phyloP scores from a whole-genome alignment of 225 moss, liverwort and hornwort genomes.

The Neckera pumila region DNA sequence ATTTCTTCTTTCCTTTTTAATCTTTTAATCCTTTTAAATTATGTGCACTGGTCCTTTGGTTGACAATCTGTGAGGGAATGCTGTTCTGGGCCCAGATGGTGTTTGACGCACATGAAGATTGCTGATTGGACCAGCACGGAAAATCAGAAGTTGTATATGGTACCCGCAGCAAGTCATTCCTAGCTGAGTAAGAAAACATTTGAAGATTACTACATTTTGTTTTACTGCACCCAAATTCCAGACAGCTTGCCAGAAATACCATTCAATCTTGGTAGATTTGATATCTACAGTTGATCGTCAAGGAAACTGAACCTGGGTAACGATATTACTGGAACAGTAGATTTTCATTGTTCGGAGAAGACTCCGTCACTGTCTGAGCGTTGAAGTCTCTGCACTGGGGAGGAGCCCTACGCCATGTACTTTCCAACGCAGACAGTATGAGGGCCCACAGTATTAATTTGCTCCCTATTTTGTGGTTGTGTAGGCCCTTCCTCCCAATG shows the following conservation, averaged over 20 bases:
- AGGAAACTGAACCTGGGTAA: not conserved
- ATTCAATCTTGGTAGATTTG: not conserved
- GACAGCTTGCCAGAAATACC: not conserved
- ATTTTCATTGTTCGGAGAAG: not conserved
- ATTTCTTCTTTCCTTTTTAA: not conserved
- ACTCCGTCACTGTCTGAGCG: too few relatives aligned
- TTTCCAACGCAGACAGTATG: not conserved
- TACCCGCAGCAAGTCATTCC: not conserved
- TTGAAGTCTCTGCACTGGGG: not conserved
- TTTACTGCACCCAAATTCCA: not conserved
- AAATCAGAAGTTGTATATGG: not conserved
- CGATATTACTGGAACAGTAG: not conserved
- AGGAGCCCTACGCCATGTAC: not conserved
- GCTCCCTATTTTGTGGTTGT: not conserved
- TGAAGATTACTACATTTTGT: not conserved
- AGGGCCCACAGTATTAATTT: not conserved
- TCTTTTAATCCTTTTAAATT: not conserved
- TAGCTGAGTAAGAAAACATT: not conserved
- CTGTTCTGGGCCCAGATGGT: not conserved
- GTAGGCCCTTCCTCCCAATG: not conserved
- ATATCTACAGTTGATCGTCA: not conserved
- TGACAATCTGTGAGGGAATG: not conserved
- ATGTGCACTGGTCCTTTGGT: not conserved
- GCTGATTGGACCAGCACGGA: not conserved
- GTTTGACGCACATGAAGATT: not conserved